Evolutionary conservation across 305 asterid genomes (phyloP), one percentile per base, ranked within the genome.

Genomic region (Nicotiana rustica): DNA sequence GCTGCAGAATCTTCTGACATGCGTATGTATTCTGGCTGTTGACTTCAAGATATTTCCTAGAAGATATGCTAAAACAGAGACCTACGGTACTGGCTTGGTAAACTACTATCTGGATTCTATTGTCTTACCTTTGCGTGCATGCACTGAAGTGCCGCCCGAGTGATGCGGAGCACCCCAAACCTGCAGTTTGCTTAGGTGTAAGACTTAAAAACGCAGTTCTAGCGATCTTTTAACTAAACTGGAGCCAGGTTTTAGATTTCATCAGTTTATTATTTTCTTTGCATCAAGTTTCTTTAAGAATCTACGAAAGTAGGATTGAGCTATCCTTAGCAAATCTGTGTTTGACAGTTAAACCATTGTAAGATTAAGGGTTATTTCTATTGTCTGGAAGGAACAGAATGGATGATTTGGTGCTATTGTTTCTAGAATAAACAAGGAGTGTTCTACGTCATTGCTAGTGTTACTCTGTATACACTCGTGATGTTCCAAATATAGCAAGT

Each of bases 41-140:
- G 99, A 94, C 88, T 96, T 94, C 91, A 91, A 90, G 86, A 92
- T 96, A 87, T 96, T 94, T 88, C 99, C 98, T 62, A 90, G 97
- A 85, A 93, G 93, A 94, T 93, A 90, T 78, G 98, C 98, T 6
- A 94, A 96, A 91, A 93, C 97, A 44, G 99, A 96, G 93, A 93
- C 96, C 52, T 94, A 91, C 15, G 99, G 98, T 70, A 89, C 95
- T 83, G 85, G 97, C 88, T 87, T 94, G 99, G 99, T 94, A 90
- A 87, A 89, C 79, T 86, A 47, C 83, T 49, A n/a, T 60, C 83
- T 64, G 52, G 64, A 14, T 80, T 80, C 65, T 80, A 66, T 25
- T 80, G 47, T 31, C 65, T 47, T 80, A 52, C 29, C 25, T 75
- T 38, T 75, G 44, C 65, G 7, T 47, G 38, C 33, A 10, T 47